Conservation (phyloP, 1,139 yeast genomes). For the Candida frijolesensis region DNA sequence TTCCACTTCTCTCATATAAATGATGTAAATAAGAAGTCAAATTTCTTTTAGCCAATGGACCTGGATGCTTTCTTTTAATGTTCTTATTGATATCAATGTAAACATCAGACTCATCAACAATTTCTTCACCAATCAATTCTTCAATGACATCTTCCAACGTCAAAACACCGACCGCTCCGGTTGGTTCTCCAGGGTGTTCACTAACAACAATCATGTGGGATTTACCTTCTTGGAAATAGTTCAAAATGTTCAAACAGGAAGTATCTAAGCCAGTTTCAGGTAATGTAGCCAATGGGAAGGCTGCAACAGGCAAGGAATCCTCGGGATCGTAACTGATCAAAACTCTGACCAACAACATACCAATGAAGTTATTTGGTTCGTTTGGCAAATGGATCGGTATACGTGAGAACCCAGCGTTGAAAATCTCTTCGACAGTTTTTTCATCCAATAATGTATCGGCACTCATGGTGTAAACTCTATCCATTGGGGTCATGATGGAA, state of each 20-base stretch:
- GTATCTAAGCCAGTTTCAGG: conserved; percentile 94
- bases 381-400: conserved; percentile 93
- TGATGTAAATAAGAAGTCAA: conserved; percentile 69
- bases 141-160: conserved; percentile 97
- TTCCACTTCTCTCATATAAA: conserved; percentile 44
- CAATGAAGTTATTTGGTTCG: conserved; percentile 89
- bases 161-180: conserved; percentile 87
- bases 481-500: conserved; percentile 92
- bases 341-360: conserved; percentile 91
- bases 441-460: conserved; percentile 86
- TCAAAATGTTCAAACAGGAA: conserved; percentile 88
- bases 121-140: conserved; percentile 96
- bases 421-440: conserved; percentile 81
- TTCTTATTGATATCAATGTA: conserved; percentile 88
- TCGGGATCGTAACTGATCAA: conserved; percentile 96
- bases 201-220: conserved; percentile 96
- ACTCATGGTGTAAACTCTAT: conserved; percentile 85
- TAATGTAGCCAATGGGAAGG: conserved; percentile 92
- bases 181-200: conserved; percentile 81
- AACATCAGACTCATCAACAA: conserved; percentile 96
- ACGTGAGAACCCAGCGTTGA: conserved; percentile 92
- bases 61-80: conserved; percentile 80
- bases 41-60: conserved; percentile 77
- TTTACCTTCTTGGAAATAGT: conserved; percentile 97
- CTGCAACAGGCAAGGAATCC: conserved; percentile 88